Percentiles rank a stretch among this genome's conserved stretches.
Conservation (phyloP, 169 alveolate genomes). For the Cryptosporidium ubiquitum region DNA sequence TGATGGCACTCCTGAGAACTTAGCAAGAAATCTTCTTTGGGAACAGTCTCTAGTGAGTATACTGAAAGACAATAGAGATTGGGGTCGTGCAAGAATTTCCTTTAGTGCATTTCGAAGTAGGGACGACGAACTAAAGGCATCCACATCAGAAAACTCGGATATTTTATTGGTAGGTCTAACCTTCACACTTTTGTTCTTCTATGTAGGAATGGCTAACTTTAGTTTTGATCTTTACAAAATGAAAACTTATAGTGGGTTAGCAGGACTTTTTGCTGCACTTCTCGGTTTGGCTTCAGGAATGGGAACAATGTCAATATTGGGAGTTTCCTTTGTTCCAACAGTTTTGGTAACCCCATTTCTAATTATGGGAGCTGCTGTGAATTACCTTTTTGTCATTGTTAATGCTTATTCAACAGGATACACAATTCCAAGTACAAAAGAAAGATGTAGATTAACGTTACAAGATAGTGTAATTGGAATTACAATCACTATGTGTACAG, state of each 20-base stretch:
- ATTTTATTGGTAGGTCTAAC: constrained; percentile 81
- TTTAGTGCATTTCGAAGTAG: constrained; percentile 79
- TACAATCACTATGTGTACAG: constrained; percentile 71
- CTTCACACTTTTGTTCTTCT: constrained; percentile 78
- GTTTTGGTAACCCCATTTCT: constrained; percentile 81
- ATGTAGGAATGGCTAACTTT: constrained; percentile 79
- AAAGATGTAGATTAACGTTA: constrained; percentile 77
- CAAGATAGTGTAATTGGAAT: constrained; percentile 76
- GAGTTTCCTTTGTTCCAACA: constrained; percentile 82
- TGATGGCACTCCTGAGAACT: constrained; percentile 76
- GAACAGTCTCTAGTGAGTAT: constrained; percentile 78
- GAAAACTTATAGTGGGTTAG: constrained; percentile 79
- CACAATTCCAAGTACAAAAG: constrained; percentile 78
- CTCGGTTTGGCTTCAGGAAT: constrained; percentile 81
- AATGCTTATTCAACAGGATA: constrained; percentile 80
- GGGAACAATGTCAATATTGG: constrained; percentile 79
- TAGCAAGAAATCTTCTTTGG: constrained; percentile 80
- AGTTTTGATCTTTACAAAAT: constrained; percentile 79
- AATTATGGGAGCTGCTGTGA: constrained; percentile 82
- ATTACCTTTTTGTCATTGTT: constrained; percentile 80
- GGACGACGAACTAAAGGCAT: constrained; percentile 81
- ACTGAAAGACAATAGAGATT: constrained; percentile 77
- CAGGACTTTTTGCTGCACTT: constrained; percentile 82
- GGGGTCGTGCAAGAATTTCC: constrained; percentile 78
- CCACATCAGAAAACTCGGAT: constrained; percentile 80